A percentile compares a stretch with the other conserved stretches of the same genome.
These are phyloP conservation scores for Harringtonia aguacate DNA, from an alignment of 2,329 filamentous ascomycete genomes.

Conservation along the genomic window DNA sequence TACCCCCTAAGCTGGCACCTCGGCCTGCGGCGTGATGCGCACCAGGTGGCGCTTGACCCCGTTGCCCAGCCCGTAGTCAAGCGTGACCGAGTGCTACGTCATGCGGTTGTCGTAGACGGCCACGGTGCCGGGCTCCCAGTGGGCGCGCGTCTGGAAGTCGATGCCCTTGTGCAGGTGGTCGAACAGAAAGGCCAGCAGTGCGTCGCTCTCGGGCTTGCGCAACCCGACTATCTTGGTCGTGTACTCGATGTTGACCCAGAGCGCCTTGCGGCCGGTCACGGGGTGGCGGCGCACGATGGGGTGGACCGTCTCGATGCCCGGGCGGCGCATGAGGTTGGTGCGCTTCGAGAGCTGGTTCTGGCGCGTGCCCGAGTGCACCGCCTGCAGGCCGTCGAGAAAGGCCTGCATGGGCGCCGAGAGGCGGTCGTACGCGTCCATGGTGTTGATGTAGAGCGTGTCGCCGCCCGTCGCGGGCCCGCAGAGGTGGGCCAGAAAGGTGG, in stretches of 20 bases:
- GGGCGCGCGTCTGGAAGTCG: conserved; percentile 33
- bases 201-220: conserved; percentile 72
- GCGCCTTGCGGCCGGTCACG: conserved; percentile 68
- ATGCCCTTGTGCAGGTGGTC: conserved; percentile 32
- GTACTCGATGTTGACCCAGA: conserved; percentile 53
- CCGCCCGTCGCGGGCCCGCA: conserved; percentile 71
- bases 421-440: conserved; percentile 68
- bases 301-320: conserved; percentile 60
- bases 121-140: conserved; percentile 32
- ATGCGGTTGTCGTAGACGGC: conserved; percentile 24
- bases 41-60: conserved; percentile 12
- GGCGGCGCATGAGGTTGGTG: conserved; percentile 29
- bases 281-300: conserved; percentile 77
- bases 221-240: background rate
- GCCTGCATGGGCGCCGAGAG: conserved; percentile 68
- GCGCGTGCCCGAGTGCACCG: no score
- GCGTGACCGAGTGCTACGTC: conserved; percentile 9
- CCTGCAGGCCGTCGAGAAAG: conserved; percentile 13
- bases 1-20: no score
- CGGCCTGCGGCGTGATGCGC: conserved; percentile 19
- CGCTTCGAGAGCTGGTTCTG: conserved; percentile 33
- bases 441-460: conserved; percentile 74
- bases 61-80: conserved; percentile 6
- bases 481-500: conserved; percentile 78
- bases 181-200: conserved; percentile 28